These are phyloP conservation scores for Ceriops zippeliana DNA, from an alignment of 345 rosid species.

Conservation along the genomic window DNA sequence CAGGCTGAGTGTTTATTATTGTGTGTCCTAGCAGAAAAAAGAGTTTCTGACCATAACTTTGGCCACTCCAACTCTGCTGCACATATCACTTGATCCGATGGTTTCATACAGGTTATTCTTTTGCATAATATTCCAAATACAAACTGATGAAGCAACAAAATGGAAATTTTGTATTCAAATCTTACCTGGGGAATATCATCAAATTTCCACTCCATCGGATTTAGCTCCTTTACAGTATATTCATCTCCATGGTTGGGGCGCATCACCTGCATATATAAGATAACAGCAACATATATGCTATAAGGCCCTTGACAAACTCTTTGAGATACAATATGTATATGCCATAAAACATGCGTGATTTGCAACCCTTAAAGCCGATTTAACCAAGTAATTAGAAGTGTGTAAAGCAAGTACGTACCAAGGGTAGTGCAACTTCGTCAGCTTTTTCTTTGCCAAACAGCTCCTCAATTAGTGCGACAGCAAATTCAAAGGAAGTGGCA, in stretches of 20 bases:
- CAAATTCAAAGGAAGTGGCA: slow-evolving; percentile 87
- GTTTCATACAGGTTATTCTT: background rate
- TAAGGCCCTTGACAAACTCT: background rate
- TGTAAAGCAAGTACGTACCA: slow-evolving; percentile 43
- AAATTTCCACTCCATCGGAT: slow-evolving; percentile 66
- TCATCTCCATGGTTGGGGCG: slow-evolving; percentile 70
- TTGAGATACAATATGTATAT: background rate
- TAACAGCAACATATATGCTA: background rate
- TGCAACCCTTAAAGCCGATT: background rate
- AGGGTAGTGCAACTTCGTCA: slow-evolving; percentile 57
- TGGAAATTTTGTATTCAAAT: slow-evolving; percentile 4
- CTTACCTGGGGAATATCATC: slow-evolving; percentile 55
- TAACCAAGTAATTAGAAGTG: background rate
- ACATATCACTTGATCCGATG: background rate
- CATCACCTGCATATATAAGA: slow-evolving; percentile 52
- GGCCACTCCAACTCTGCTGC: background rate
- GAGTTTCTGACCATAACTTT: too few relatives aligned
- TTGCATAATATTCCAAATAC: background rate
- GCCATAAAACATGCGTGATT: background rate
- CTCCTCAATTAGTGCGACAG: slow-evolving; percentile 62
- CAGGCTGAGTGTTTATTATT: too few relatives aligned
- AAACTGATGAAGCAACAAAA: background rate
- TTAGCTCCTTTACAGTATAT: slow-evolving; percentile 61
- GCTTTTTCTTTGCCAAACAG: slow-evolving; percentile 79
- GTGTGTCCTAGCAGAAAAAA: too few relatives aligned